Evolutionary conservation across 1,284 basidiomycete genomes (phyloP).

Genomic region (Trichosporon coremiiforme): DNA sequence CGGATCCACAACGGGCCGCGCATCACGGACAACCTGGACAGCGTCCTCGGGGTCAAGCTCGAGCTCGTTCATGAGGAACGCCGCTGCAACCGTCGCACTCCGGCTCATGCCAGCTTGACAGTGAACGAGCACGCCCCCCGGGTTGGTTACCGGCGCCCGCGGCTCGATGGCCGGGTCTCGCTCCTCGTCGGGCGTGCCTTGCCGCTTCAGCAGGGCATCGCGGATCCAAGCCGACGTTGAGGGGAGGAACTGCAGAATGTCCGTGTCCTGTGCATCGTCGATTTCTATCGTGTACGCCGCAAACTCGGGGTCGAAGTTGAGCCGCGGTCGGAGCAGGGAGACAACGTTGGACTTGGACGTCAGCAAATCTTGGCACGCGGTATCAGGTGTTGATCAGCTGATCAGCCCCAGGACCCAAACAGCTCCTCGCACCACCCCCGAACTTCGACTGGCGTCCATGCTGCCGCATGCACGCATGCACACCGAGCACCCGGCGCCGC

Average conservation of each 20-base stretch:
- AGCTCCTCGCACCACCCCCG: not conserved
- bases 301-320: conserved; percentile 44
- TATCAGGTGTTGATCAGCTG: not conserved
- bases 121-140: conserved; percentile 76
- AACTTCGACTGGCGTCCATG: not conserved
- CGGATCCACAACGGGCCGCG: conserved; percentile 69
- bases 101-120: conserved; percentile 84
- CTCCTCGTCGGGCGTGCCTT: conserved; percentile 3
- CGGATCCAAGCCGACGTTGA: conserved; percentile 78
- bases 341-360: conserved; percentile 48
- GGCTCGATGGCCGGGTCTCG: conserved; percentile 13
- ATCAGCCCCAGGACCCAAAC: not conserved
- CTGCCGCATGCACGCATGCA: not conserved
- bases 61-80: conserved; percentile 76
- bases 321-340: conserved; percentile 47
- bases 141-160: conserved; percentile 58
- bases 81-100: conserved; percentile 76
- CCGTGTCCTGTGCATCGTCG: conserved; percentile 58
- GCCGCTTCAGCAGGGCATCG: conserved; percentile 61
- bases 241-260: conserved; percentile 74
- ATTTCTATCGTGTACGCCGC: conserved; percentile 50
- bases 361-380: not conserved
- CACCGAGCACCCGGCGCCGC: not conserved
- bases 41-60: conserved; percentile 69
- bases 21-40: conserved; percentile 66